Conservation (phyloP, 208 protist species). For the Trypanosoma theileri region DNA sequence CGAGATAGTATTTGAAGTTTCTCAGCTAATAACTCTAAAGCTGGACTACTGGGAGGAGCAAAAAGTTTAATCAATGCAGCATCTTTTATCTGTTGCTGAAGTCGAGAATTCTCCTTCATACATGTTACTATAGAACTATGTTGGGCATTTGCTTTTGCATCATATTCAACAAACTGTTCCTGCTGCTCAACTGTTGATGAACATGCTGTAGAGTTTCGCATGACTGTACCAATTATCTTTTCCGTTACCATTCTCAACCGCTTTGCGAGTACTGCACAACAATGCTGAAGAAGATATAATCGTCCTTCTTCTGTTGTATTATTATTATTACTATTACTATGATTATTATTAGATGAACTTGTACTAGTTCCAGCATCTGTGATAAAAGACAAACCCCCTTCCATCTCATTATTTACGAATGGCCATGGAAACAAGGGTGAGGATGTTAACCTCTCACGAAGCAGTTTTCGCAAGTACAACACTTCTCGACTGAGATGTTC, state of each 20-base stretch:
- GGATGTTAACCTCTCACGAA: conserved; percentile 7
- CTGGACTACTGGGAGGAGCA: neutral
- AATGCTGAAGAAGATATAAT: conserved; percentile 19
- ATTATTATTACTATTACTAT: no score
- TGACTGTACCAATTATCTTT: neutral
- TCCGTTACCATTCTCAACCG: conserved; percentile 7
- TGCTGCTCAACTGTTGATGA: conserved; percentile 18
- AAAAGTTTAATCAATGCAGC: conserved; percentile 16
- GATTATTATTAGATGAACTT: no score
- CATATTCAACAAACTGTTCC: conserved; percentile 24
- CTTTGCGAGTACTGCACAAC: conserved; percentile 14
- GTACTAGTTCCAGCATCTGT: no score
- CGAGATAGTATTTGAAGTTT: neutral
- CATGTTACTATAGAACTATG: conserved; percentile 42
- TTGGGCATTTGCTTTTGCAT: conserved; percentile 33
- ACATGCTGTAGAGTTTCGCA: conserved; percentile 12
- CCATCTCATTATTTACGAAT: neutral
- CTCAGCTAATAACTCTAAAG: conserved; percentile 5
- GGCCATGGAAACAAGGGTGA: neutral
- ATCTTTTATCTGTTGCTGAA: conserved; percentile 51
- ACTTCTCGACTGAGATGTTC: conserved; percentile 41
- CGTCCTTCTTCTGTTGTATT: conserved; percentile 22
- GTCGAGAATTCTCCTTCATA: conserved; percentile 45
- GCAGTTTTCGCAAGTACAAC: conserved; percentile 44
- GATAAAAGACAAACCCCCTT: no score